Evolutionary conservation across 2,329 filamentous ascomycete genomes (phyloP), one percentile per base, ranked within the genome.

Genomic region (Cryphonectria carpinicola): DNA sequence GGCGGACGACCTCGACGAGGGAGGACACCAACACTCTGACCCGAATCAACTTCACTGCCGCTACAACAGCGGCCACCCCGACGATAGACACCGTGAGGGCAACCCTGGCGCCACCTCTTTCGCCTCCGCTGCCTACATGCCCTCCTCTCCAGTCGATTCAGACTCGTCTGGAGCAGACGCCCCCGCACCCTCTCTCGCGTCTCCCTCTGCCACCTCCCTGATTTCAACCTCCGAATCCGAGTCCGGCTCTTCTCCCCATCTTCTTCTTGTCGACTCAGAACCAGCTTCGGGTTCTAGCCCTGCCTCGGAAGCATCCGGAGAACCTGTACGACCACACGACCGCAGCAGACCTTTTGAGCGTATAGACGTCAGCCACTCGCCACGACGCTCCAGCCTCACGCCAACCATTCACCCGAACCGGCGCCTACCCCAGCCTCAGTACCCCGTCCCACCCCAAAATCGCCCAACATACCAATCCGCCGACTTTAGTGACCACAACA

Each of bases 341-440:
- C 65, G n/a, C 56, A 63, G 65, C 37, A 61, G 37, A 35, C 66
- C n/a, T 61, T 68, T 41, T 70, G 43, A 61, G 63, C 63, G 61
- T 65, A 35, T 22, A 32, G 66, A 52, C 62, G 58, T 65, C 37
- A 35, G 70, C 19, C 28, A 37, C 62, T 66, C 61, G 65, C 68
- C 68, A 66, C 68, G 68, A 46, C 68, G 65, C 67, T 52, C 68
- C 49, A 72, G 71, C 49, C 65, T 66, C 32, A 72, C 71, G 14
- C 68, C 71, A 25, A 66, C 67, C 32, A 68, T 71, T 28, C 69
- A 68, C 66, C 71, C 66, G 3, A 69, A 71, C 46, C 66, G 69
- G 17, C 68, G 63, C 19, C 66, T 71, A 46, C 71, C 71, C 60
- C 61, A 43, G 7, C 17, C 39, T 52, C 37, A 56, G 49, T n/a